These are phyloP conservation scores for Pleomassaria siparia DNA, from an alignment of 2,329 filamentous ascomycete species.

Conservation along the genomic window DNA sequence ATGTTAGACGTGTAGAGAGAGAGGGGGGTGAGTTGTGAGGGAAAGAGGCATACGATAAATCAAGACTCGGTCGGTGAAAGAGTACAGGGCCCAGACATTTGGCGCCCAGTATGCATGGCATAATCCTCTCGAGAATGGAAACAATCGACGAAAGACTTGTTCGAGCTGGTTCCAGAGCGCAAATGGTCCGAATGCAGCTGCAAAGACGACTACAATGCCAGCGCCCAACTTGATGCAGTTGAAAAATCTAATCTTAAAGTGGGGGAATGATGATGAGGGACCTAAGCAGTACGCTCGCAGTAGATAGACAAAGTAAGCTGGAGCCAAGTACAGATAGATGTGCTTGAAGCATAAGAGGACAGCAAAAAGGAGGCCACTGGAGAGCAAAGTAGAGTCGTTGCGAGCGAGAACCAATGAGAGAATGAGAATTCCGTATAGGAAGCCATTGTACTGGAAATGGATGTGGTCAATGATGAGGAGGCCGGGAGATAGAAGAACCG, in stretches of 20 bases:
- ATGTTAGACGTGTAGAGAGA: conserved; percentile 35
- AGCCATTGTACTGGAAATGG: conserved; percentile 98
- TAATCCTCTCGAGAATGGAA: conserved; percentile 89
- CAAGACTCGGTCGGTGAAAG: conserved; percentile 79
- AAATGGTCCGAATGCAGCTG: conserved; percentile 87
- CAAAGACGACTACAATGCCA: conserved; percentile 72
- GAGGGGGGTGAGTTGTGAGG: background rate
- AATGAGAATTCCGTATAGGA: conserved; percentile 88
- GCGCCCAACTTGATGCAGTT: conserved; percentile 83
- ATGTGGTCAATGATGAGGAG: conserved; percentile 97
- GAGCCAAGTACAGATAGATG: conserved; percentile 94
- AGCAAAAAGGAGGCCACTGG: conserved; percentile 82
- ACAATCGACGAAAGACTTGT: conserved; percentile 81
- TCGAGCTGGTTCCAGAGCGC: conserved; percentile 76
- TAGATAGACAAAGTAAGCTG: conserved; percentile 92
- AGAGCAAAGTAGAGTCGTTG: conserved; percentile 70
- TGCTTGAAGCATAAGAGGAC: conserved; percentile 91
- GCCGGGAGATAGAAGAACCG: conserved; percentile 86
- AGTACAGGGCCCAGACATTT: conserved; percentile 96
- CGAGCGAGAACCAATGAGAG: conserved; percentile 83
- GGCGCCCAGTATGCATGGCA: conserved; percentile 99
- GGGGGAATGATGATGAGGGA: conserved; percentile 71
- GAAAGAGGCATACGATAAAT: conserved; percentile 69
- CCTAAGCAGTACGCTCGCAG: conserved; percentile 88
- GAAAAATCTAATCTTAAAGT: conserved; percentile 64